Base-by-base conservation (phyloP, 768 basidiomycete species). In the Coprinopsis sp. region DNA sequence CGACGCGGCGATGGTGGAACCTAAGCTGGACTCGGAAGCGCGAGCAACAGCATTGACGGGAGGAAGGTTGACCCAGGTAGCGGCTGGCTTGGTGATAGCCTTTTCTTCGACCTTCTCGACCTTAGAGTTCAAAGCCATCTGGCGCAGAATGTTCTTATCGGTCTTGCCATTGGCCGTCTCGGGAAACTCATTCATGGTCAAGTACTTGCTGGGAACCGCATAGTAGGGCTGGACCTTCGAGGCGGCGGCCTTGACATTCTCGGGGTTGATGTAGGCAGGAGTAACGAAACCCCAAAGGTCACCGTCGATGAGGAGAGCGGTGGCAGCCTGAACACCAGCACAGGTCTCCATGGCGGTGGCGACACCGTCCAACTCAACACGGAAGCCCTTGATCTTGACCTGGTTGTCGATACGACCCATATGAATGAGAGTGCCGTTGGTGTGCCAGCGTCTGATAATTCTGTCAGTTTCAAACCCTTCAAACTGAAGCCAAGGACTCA, bases 341-440 rank as follows among this genome's bases (percentile, higher is more conserved):
- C 67, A 70, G 3, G 69, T 71, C 74, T 78, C 71, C 75, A 82
- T 78, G 5, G 78, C 78, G 19, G 72, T 72, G 2, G 78, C 68
- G 7, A 82, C 79, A 4, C 81, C 81, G 50, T 80, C 81, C 8
- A 82, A 65, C 55, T 82, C 81, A 12, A 82, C 77, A 24, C 81
- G 74, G 64, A 82, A 82, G 3, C 79, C 81, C 69, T 79, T 80
- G 56, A 82, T 68, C 58, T 82, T 82, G 38, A 82, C 78, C 57
- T 82, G 80, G 51, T 81, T 78, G 54, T 83, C 81, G 27, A 77
- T 70, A 27, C 81, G 67, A 6, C 81, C 81, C 18, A 81, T 67
- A 51, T 77, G 77, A 44, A 81, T 77, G 18, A 83, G 59, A 19
- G 69, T 70, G 2, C 81, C 81, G 48, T 77, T 74, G 5, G 62